phyloP scores from a whole-genome alignment of 1,139 yeast species.

The Geotrichum citri-aurantii region DNA sequence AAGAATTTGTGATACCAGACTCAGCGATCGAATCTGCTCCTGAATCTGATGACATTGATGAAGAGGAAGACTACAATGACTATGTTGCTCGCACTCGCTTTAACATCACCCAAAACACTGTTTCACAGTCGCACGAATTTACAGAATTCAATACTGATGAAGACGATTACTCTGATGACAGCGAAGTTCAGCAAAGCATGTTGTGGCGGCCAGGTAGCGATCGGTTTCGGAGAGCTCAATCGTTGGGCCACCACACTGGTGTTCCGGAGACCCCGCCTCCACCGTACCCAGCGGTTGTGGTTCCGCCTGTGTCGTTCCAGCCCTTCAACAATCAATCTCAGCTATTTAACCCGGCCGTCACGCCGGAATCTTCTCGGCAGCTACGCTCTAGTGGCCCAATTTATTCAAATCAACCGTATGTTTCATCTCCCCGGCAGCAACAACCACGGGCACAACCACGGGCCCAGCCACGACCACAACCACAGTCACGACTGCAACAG shows the following conservation, averaged over 20 bases:
- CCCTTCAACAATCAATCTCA: neutral
- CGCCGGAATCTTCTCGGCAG: neutral
- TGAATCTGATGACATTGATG: neutral
- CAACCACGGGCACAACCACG: neutral
- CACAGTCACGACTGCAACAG: neutral
- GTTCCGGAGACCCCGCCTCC: slow-evolving; percentile 10
- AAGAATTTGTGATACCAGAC: neutral
- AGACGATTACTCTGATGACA: neutral
- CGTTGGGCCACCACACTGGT: neutral
- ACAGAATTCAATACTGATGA: slow-evolving; percentile 9
- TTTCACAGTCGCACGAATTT: neutral
- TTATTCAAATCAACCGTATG: neutral
- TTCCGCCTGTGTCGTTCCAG: neutral
- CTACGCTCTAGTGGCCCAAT: neutral
- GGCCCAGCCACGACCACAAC: neutral
- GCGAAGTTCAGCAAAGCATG: neutral
- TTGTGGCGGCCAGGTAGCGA: neutral
- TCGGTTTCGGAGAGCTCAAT: neutral
- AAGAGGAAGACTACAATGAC: neutral
- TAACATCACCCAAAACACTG: neutral
- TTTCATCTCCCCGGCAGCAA: neutral
- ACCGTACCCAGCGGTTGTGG: neutral
- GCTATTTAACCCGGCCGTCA: neutral
- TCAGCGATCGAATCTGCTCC: neutral
- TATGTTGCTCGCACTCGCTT: neutral